Evolutionary conservation across 2,329 filamentous ascomycete species (phyloP).

Genomic region (Colletotrichum echinochloae): DNA sequence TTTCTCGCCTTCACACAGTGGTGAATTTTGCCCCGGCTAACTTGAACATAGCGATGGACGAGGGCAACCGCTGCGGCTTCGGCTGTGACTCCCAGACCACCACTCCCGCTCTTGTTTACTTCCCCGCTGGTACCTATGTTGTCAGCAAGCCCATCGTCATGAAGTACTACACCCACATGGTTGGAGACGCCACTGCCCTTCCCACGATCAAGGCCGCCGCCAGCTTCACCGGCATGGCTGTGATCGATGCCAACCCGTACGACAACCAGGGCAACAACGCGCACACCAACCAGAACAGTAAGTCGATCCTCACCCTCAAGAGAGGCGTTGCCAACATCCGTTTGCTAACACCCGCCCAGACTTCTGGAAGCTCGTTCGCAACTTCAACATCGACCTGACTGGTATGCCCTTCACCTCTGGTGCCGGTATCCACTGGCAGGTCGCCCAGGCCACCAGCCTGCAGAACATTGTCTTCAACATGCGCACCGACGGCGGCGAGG

Average conservation of each 20-base stretch:
- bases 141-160: constrained; percentile 84
- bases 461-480: constrained; percentile 88
- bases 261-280: constrained; percentile 74
- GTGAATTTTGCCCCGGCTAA: background rate
- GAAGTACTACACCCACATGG: constrained; percentile 93
- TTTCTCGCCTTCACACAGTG: too few species aligned
- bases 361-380: constrained; percentile 86
- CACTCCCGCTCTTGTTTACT: constrained; percentile 90
- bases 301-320: background rate
- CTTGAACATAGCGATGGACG: constrained; percentile 67
- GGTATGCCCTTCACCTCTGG: constrained; percentile 70
- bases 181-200: constrained; percentile 80
- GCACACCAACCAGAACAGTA: constrained; percentile 79
- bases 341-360: constrained; percentile 56
- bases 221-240: constrained; percentile 84
- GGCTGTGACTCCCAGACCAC: constrained; percentile 86
- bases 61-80: constrained; percentile 82
- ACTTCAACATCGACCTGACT: constrained; percentile 83
- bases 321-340: too few species aligned
- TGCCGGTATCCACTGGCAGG: constrained; percentile 86
- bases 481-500: constrained; percentile 71
- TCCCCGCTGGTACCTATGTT: constrained; percentile 87
- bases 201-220: constrained; percentile 81
- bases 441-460: constrained; percentile 83
- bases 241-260: constrained; percentile 92